Percentiles rank a stretch among this genome's conserved stretches.
Conservation (phyloP, 345 rosid genomes). For the Camelina laxa region DNA sequence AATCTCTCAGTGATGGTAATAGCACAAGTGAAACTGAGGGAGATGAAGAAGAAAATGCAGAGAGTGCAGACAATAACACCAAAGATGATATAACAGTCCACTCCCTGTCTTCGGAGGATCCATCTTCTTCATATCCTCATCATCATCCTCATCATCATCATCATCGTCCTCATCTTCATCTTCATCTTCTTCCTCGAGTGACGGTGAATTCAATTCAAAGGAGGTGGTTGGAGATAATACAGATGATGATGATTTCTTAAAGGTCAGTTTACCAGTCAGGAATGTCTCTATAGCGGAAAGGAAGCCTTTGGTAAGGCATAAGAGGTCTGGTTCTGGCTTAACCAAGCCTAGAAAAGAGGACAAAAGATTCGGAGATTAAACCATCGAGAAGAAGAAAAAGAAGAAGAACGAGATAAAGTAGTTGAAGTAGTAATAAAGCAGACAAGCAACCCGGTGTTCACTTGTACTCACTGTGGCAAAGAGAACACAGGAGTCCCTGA, state of each 20-base stretch:
- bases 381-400: constrained; percentile 16
- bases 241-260: constrained; percentile 34
- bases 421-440: constrained; percentile 1
- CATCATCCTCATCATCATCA: background rate
- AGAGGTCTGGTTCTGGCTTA: constrained; percentile 30
- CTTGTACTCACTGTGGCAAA: constrained; percentile 40
- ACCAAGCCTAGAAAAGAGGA: constrained; percentile 21
- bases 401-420: constrained; percentile 6
- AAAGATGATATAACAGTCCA: constrained; percentile 15
- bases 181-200: constrained; percentile 33
- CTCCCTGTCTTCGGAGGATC: constrained; percentile 29
- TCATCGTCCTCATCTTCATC: constrained; percentile 9
- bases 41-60: constrained; percentile 5
- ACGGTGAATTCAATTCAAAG: constrained; percentile 9
- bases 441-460: constrained; percentile 9
- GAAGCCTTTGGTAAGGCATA: constrained; percentile 29
- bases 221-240: constrained; percentile 32
- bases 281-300: constrained; percentile 17
- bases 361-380: constrained; percentile 12
- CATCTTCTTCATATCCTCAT: background rate
- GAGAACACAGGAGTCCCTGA: constrained; percentile 26
- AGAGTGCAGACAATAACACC: background rate
- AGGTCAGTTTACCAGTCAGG: constrained; percentile 1
- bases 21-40: constrained; percentile 28
- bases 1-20: constrained; percentile 14